Conservation (phyloP, 129 eudicot genomes). For the Calendula officinalis region DNA sequence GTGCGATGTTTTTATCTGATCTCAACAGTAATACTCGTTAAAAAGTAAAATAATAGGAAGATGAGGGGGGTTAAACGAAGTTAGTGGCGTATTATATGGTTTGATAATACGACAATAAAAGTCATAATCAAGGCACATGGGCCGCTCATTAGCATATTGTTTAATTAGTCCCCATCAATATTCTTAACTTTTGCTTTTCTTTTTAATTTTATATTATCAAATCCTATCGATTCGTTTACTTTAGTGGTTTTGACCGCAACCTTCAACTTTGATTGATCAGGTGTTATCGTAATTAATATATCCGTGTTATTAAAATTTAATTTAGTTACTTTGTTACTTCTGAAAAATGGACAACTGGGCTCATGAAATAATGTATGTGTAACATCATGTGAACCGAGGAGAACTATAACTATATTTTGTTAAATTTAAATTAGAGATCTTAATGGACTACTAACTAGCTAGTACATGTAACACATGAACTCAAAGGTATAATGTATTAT, state of each 20-base stretch:
- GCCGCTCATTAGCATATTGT: slow-evolving; percentile 32
- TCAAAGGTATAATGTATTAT: too few species aligned
- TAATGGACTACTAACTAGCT: too few species aligned
- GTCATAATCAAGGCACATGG: slow-evolving; percentile 40
- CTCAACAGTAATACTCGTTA: too few species aligned
- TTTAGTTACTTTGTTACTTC: not conserved
- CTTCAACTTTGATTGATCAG: slow-evolving; percentile 1
- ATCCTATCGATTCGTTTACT: slow-evolving; percentile 26
- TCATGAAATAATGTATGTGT: too few species aligned
- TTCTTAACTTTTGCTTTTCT: slow-evolving; percentile 37
- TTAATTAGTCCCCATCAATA: slow-evolving; percentile 34
- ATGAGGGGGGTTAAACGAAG: not conserved
- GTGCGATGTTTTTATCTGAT: too few species aligned
- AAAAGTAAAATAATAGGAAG: not conserved
- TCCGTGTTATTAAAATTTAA: not conserved
- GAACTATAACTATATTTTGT: too few species aligned
- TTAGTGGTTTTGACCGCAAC: slow-evolving; percentile 19
- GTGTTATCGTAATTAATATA: not conserved
- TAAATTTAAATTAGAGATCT: too few species aligned
- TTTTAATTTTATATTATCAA: slow-evolving; percentile 18
- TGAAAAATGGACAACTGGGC: too few species aligned
- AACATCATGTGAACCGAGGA: too few species aligned
- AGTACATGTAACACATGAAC: too few species aligned
- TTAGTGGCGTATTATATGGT: slow-evolving; percentile 5
- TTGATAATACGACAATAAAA: slow-evolving; percentile 36